These are phyloP conservation scores for Litsea cubeba DNA, from an alignment of 164 flowering plant genomes.

Conservation along the genomic window DNA sequence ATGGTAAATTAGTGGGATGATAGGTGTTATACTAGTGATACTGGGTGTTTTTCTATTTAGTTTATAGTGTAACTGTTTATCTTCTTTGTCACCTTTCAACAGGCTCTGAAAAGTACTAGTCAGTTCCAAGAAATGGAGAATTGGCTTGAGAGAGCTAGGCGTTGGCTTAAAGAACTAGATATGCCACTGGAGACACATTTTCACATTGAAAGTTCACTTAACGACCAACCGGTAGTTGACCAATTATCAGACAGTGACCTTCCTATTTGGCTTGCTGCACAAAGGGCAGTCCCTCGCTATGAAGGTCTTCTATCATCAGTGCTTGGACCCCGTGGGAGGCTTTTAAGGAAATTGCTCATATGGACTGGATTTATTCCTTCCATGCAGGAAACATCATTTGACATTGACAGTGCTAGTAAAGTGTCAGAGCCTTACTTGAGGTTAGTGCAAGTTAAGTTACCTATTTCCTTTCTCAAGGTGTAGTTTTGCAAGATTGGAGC, in stretches of 20 bases:
- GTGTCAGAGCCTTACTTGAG: conserved; percentile 55
- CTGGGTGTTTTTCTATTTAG: not conserved
- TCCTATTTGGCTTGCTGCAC: conserved; percentile 93
- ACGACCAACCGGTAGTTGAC: conserved; percentile 29
- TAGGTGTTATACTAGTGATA: not conserved
- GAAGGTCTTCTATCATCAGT: conserved; percentile 70
- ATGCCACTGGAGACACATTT: conserved; percentile 28
- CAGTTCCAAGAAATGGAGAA: conserved; percentile 36
- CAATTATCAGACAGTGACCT: conserved; percentile 44
- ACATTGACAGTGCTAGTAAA: conserved; percentile 30
- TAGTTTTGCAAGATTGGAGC: not conserved
- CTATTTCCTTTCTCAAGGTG: not conserved
- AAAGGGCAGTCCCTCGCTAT: conserved; percentile 78
- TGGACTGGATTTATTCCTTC: conserved; percentile 68
- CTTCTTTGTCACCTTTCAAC: conserved; percentile 14
- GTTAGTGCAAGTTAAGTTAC: conserved; percentile 24
- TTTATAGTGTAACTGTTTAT: not conserved
- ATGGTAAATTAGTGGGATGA: not conserved
- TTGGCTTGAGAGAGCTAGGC: conserved; percentile 39
- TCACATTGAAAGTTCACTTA: conserved; percentile 25
- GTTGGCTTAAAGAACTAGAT: conserved; percentile 52
- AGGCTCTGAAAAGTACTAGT: conserved; percentile 46
- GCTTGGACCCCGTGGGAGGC: conserved; percentile 80
- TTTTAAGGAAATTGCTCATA: conserved; percentile 61
- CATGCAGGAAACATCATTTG: conserved; percentile 39